Evolutionary conservation across 768 basidiomycete genomes (phyloP), one percentile per base, ranked within the genome.

Genomic region (Suillus weaverae): DNA sequence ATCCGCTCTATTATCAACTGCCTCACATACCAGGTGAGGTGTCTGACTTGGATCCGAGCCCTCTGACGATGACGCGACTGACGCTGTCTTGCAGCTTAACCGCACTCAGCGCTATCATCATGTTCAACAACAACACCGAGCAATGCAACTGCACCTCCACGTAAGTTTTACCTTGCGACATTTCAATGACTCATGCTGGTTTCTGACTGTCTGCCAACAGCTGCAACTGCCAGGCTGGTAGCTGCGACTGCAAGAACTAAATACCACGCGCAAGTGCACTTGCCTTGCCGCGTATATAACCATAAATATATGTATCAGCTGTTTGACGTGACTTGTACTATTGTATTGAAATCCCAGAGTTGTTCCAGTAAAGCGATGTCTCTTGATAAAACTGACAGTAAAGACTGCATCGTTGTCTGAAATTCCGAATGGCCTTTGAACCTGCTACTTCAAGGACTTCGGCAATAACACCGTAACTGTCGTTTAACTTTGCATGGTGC

Each of bases 221-320:
- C 22, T 64, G 64, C 64, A 46, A 32, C 50, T 64, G 60, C 64
- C 33, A 26, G 41, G 30, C 41, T 26, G 62, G 62, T n/a, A 57
- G 54, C 54, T 63, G 62, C 54, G 30, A 14, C 55, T 63, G 62
- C 62, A 32, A 50, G 48, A 50, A 32, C 32, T 54, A 33, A 33
- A 20, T 32, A 51, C 18, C 20, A 20, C 20, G 51, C 9, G 51
- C 54, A 35, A 55, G 33, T 11, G 20, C 54, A 35, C 13, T 7
- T 26, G 48, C 48, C 48, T 50, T 26, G 48, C 14, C 26, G 48
- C n/a, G n/a, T n/a, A 13, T 54, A 10, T 46, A n/a, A 46, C n/a
- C 44, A 46, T n/a, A 33, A 54, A 35, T 1, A 35, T 55, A 35
- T 22, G n/a, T 55, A 35, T 22, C 54, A 22, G 11, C 35, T n/a